Evolutionary conservation across 345 rosid species (phyloP), one percentile per base, ranked within the genome.

Genomic region (Geranium rotundifolium): DNA sequence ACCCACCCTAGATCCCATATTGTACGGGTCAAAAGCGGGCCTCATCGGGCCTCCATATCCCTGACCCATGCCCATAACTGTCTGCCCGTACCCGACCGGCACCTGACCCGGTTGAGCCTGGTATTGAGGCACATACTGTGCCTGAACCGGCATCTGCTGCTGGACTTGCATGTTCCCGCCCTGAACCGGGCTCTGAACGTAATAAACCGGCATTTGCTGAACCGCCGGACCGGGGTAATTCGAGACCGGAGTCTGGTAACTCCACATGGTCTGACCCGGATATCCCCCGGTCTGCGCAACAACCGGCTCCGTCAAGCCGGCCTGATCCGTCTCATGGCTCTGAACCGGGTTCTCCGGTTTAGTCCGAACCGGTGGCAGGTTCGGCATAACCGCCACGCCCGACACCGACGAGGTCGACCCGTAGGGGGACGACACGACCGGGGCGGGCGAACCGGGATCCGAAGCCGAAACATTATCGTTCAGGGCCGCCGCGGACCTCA

Each of bases 391-490:
- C 16, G 86, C 73, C 4, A 71, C 80, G 19, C 56, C 49, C 0
- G 87, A 75, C 64, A 80, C 84, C 0, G 95, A 87, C 14, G 89
- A 85, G 0, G 88, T 81, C 0, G 96, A 89, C 66, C 80, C 81
- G 68, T 75, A 89, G 46, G 88, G 87, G 4, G 93, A 85, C 19
- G 90, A 80, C 65, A 84, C 64, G 34, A 80, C 82, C 7, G 88
- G 91, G 57, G 83, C 88, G 1, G 91, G 98, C 14, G 98, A 89
- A 63, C 97, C 98, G 23, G 96, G 91, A 64, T 89, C 97, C 37
- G 96, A 86, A 16, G 80, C 76, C 37, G 91, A 80, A 10, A 82
- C 71, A 23, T 70, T 80, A n/a, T 89, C 98, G 12, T 75, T 72
- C 63, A 82, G 17, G 19, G n/a, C n/a, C n/a, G 63, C 50, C 50